These are phyloP conservation scores for Penicillium sp. DNA, from an alignment of 2,329 filamentous ascomycete genomes.

Conservation along the genomic window DNA sequence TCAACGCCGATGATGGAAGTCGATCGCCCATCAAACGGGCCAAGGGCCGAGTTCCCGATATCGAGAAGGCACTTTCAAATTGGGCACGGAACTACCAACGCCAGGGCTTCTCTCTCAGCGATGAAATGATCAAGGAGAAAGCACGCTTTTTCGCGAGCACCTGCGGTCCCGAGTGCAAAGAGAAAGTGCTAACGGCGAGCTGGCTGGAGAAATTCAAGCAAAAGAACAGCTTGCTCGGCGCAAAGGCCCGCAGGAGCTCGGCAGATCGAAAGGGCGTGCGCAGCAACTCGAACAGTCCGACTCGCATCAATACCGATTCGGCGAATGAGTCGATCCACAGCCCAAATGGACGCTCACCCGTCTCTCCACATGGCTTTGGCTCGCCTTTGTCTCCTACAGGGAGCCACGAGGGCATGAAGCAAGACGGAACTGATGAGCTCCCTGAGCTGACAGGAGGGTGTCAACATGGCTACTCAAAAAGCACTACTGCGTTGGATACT, in stretches of 20 bases:
- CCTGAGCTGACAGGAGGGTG: constrained; percentile 63
- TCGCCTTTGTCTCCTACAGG: constrained; percentile 70
- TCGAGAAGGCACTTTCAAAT: constrained; percentile 85
- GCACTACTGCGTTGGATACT: constrained; percentile 67
- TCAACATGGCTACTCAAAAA: constrained; percentile 67
- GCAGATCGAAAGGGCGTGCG: constrained; percentile 36
- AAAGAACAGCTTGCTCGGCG: constrained; percentile 68
- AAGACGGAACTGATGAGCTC: constrained; percentile 58
- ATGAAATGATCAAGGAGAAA: constrained; percentile 82
- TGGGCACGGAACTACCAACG: constrained; percentile 83
- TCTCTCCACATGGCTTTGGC: constrained; percentile 64
- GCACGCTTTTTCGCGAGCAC: constrained; percentile 77
- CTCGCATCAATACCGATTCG: constrained; percentile 58
- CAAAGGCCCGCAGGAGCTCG: constrained; percentile 57
- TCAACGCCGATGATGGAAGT: constrained; percentile 76
- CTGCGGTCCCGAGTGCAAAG: constrained; percentile 69
- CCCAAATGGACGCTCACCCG: constrained; percentile 68
- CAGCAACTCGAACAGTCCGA: constrained; percentile 69
- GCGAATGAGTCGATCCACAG: constrained; percentile 62
- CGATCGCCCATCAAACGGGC: constrained; percentile 77
- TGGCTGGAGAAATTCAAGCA: constrained; percentile 98
- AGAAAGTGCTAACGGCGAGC: constrained; percentile 69
- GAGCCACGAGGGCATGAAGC: constrained; percentile 69
- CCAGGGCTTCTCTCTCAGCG: constrained; percentile 71
- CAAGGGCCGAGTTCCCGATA: constrained; percentile 85